Conservation (phyloP, 495 filamentous ascomycete species). For the Penicillium robsamsonii region DNA sequence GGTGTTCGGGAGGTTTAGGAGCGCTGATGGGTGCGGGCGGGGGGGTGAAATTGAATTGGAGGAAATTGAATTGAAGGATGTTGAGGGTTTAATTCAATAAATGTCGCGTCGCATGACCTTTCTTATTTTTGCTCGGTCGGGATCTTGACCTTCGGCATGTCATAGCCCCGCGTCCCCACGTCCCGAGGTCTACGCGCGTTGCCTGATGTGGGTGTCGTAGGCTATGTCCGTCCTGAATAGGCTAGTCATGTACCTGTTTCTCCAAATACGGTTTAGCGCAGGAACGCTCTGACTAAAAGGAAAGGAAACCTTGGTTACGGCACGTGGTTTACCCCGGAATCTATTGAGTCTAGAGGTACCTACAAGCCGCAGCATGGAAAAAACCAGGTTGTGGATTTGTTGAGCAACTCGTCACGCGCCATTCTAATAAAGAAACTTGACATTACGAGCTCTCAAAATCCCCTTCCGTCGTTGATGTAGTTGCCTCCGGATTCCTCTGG, state of each 20-base stretch:
- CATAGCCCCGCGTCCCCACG: background rate
- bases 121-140: background rate
- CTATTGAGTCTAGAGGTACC: no score
- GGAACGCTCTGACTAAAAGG: background rate
- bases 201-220: conserved; percentile 9
- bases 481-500: no score
- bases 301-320: background rate
- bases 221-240: background rate
- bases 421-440: no score
- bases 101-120: background rate
- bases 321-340: background rate
- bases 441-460: no score
- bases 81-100: background rate
- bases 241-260: background rate
- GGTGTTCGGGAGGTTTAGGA: background rate
- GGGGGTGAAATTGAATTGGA: background rate
- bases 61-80: background rate
- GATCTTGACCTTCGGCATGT: conserved; percentile 2
- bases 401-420: no score
- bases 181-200: background rate
- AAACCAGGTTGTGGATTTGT: no score
- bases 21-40: background rate
- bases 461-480: no score
- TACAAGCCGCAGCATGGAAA: no score
- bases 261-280: background rate